Base-by-base conservation (phyloP, 129 eudicot species). In the Pittosporum tobira region DNA sequence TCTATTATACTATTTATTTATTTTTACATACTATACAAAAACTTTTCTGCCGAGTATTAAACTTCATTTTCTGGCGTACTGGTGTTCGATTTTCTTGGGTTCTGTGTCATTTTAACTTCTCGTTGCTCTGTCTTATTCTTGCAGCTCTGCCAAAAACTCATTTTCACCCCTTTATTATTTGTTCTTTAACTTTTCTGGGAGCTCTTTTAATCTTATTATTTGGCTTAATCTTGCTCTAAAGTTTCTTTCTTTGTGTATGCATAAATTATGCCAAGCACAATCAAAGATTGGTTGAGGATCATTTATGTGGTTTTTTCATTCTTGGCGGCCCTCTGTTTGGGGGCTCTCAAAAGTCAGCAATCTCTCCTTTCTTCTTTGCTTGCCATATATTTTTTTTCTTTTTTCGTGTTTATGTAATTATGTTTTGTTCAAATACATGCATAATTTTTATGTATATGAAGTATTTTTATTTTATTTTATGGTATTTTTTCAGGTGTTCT, bases 311-410 rank as follows among this genome's bases (percentile, higher is more conserved):
- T 81, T 57, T 72, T 81, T 26, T 83, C 90, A 46, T 91, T 91
- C 75, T 83, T 79, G 49, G 67, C 83, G 27, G 99, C 93, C 47
- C 77, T 91, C 67, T 76, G 76, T 63, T 66, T 86, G 22, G 99
- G 99, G 49, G 90, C 75, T 65, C 68, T 87, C 37, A 91, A 91
- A 74, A 84, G 99, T 91, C 54, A 23, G 89, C 74, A 38, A 23
- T 62, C 64, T 51, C 31, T 61, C 28, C 31, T 29, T 59, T 69
- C 16, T 65, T 40, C 28, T 36, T 22, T 45, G 51, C 42, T 14
- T 69, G 36, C n/a, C 58, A 46, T n/a, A 24, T 34, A n/a, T 56
- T 8, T 27, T 52, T 37, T 53, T 16, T 31, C 3, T 37, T 25
- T 6, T 31, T 48, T 20, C 43, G 29, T 21, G 12, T 4, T 24